phyloP scores from a whole-genome alignment of 495 filamentous ascomycete genomes.

The Lophiostoma macrostomum region DNA sequence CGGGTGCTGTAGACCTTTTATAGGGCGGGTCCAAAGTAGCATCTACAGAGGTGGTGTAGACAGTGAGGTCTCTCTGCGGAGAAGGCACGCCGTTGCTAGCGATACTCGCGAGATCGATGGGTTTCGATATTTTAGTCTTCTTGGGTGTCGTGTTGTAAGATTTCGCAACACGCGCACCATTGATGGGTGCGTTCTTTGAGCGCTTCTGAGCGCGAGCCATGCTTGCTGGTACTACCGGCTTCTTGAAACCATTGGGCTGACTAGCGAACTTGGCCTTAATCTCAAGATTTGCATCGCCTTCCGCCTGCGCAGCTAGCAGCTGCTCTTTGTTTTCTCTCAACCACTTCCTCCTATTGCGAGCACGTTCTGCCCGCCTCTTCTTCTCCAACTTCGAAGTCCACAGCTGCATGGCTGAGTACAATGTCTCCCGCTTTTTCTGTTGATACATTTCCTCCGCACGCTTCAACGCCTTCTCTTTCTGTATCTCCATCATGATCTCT shows the following conservation, averaged over 20 bases:
- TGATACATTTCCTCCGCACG: not conserved
- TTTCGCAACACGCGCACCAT: too few relatives aligned
- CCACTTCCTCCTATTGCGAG: not conserved
- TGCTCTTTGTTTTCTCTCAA: not conserved
- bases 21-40: too few relatives aligned
- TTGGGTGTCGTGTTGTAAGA: not conserved
- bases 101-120: not conserved
- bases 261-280: not conserved
- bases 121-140: slow-evolving; percentile 6
- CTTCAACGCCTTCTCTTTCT: not conserved
- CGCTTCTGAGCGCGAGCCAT: not conserved
- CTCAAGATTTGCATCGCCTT: too few relatives aligned
- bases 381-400: too few relatives aligned
- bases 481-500: not conserved
- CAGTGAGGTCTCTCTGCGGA: too few relatives aligned
- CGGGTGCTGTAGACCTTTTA: slow-evolving; percentile 19
- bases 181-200: not conserved
- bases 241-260: slow-evolving; percentile 4
- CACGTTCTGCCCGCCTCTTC: not conserved
- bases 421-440: too few relatives aligned
- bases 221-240: slow-evolving; percentile 4
- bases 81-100: not conserved
- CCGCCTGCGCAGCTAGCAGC: not conserved
- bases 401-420: too few relatives aligned
- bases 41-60: not conserved